Evolutionary conservation across 306 rosid genomes (phyloP), one percentile per base, ranked within the genome.

Genomic region (Coriaria nepalensis): DNA sequence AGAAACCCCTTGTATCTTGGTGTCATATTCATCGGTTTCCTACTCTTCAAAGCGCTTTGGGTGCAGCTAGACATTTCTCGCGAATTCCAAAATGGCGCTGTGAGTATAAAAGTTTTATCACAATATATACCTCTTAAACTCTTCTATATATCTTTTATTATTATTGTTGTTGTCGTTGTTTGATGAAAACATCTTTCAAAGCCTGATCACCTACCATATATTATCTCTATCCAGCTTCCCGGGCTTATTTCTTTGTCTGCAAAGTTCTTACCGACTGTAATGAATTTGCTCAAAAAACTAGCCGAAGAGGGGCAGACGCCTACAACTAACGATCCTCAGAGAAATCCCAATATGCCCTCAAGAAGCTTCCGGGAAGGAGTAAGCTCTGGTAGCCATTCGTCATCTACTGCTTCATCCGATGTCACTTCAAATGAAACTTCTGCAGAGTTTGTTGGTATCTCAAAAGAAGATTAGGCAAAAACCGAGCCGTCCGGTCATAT

Each of bases 1-100:
- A 92, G 98, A 78, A 92, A 92, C 62, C 98, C 98, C 40, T 60
- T 92, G 59, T 92, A 82, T 64, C 57, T 92, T 64, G 61, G 78
- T 33, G 58, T 85, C 43, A 69, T 92, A 70, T 85, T 92, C 69
- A 72, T 85, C 50, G 81, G 57, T 55, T 92, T 43, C 65, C 75
- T 92, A 52, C 83, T 92, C 33, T 0, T 54, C 14, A 82, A 82
- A 80, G 94, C 98, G 72, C 60, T 86, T 20, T 92, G 96, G 94
- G 87, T 82, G 65, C 98, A 92, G 68, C 77, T 92, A 50, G 85
- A 92, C 60, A 34, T 85, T 39, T 50, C 94, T 0, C 74, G 73
- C 6, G 87, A 77, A 77, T 92, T 92, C 63, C 75, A 83, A 58
- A 53, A 82, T 50, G 96, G 98, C 53, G 55, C 76, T 13, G 98